Evolutionary conservation across 2,329 filamentous ascomycete species (phyloP).

Genomic region (Aspergillus nomiae): DNA sequence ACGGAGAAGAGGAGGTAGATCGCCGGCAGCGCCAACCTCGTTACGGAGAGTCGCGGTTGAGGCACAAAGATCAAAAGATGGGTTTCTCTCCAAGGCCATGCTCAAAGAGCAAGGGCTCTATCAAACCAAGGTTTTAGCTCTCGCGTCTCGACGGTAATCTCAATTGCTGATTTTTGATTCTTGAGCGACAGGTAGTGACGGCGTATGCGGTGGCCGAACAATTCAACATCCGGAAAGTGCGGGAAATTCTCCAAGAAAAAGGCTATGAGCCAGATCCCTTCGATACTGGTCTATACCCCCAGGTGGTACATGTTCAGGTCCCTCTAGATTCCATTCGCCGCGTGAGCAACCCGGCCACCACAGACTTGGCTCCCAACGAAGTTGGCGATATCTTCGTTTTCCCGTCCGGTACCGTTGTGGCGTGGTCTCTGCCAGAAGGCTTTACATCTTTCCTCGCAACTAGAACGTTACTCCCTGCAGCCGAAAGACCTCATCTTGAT

Average conservation of each 20-base stretch:
- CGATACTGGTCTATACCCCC: conserved; percentile 63
- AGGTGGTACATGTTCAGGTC: conserved; percentile 64
- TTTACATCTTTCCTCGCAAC: conserved; percentile 71
- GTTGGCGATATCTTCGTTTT: conserved; percentile 93
- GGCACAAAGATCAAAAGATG: conserved; percentile 66
- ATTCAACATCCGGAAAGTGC: conserved; percentile 62
- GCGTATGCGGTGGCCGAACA: conserved; percentile 70
- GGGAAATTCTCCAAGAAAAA: conserved; percentile 58
- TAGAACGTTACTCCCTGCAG: conserved; percentile 72
- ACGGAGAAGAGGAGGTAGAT: conserved; percentile 53
- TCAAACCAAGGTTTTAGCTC: conserved; percentile 38
- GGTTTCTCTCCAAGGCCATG: conserved; percentile 52
- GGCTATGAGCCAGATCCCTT: conserved; percentile 66
- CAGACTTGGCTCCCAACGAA: conserved; percentile 45
- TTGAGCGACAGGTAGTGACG: conserved; percentile 52
- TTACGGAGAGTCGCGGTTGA: conserved; percentile 83
- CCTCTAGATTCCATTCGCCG: conserved; percentile 49
- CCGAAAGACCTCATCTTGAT: conserved; percentile 71
- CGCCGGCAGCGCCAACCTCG: conserved; percentile 67
- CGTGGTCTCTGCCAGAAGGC: conserved; percentile 82
- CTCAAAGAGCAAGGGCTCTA: conserved; percentile 38
- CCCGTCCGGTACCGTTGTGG: conserved; percentile 88
- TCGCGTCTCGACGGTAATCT: conserved; percentile 10
- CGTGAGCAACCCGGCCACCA: conserved; percentile 43
- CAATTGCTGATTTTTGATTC: conserved; percentile 16